phyloP scores from a whole-genome alignment of 306 rosid species.

The Quillaja saponaria region DNA sequence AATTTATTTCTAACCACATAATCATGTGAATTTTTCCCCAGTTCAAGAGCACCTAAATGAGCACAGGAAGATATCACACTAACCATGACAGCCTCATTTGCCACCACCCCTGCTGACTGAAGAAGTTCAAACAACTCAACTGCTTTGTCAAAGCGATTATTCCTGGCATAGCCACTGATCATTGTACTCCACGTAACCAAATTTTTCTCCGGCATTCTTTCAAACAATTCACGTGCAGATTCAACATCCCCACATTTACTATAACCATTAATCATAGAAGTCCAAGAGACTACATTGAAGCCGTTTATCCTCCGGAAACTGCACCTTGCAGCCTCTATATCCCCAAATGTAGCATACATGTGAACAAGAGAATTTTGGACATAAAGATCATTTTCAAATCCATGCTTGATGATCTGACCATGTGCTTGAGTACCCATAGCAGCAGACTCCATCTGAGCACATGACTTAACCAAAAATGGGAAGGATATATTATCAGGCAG shows the following conservation, averaged over 20 bases:
- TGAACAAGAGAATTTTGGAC: conserved; percentile 40
- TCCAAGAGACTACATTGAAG: conserved; percentile 39
- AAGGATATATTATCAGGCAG: conserved; percentile 42
- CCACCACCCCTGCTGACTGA: conserved; percentile 40
- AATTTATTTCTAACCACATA: conserved; percentile 36
- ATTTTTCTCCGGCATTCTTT: conserved; percentile 39
- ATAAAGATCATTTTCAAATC: conserved; percentile 37
- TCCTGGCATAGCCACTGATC: conserved; percentile 43
- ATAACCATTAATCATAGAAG: conserved; percentile 43
- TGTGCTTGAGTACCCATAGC: conserved; percentile 40
- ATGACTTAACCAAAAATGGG: conserved; percentile 44
- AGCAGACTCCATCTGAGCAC: conserved; percentile 29
- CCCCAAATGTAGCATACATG: conserved; percentile 38
- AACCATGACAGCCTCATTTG: conserved; percentile 49
- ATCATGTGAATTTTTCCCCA: conserved; percentile 39
- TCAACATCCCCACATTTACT: conserved; percentile 37
- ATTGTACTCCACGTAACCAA: conserved; percentile 51
- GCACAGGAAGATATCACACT: conserved; percentile 51
- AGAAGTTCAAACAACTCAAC: conserved; percentile 34
- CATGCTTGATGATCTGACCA: conserved; percentile 35
- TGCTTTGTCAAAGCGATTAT: conserved; percentile 34
- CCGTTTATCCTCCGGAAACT: conserved; percentile 32
- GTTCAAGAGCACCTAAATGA: conserved; percentile 48
- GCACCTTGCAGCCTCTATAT: conserved; percentile 30
- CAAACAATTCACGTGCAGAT: conserved; percentile 42